These are phyloP conservation scores for Coemansia sp. DNA, from an alignment of 192 early-diverging fungal genomes.

Conservation along the genomic window DNA sequence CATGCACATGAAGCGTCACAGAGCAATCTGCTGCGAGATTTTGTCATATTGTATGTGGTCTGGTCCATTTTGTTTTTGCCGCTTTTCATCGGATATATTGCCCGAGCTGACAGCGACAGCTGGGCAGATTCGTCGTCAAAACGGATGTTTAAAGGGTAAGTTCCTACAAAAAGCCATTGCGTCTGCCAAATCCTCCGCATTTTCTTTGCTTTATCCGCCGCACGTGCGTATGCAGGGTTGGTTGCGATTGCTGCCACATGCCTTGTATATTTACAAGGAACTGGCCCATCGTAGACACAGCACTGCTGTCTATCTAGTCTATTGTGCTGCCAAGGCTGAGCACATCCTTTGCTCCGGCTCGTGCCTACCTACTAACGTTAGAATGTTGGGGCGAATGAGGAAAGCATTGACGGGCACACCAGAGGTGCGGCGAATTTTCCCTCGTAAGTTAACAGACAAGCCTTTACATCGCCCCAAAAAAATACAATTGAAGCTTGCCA, in stretches of 20 bases:
- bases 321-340: too few species aligned
- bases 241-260: neutral
- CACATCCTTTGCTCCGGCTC: too few species aligned
- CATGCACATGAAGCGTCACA: slow-evolving; percentile 48
- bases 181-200: neutral
- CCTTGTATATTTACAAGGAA: neutral
- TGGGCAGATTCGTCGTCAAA: slow-evolving; percentile 6
- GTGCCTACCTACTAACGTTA: too few species aligned
- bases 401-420: neutral
- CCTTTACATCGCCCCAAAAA: too few species aligned
- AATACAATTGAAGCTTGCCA: too few species aligned
- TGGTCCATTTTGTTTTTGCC: slow-evolving; percentile 63
- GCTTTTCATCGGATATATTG: slow-evolving; percentile 58
- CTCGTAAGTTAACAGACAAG: neutral
- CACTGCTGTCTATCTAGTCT: too few species aligned
- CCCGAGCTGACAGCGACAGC: slow-evolving; percentile 6
- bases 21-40: slow-evolving; percentile 56
- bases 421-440: neutral
- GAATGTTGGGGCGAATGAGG: neutral
- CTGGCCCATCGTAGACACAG: too few species aligned
- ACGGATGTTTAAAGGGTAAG: slow-evolving; percentile 7
- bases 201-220: neutral
- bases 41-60: slow-evolving; percentile 61
- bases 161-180: neutral
- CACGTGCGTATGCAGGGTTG: neutral